A percentile compares a stretch with the other conserved stretches of the same genome.
These are phyloP conservation scores for Cercophora samala DNA, from an alignment of 495 filamentous ascomycete genomes.

Conservation along the genomic window DNA sequence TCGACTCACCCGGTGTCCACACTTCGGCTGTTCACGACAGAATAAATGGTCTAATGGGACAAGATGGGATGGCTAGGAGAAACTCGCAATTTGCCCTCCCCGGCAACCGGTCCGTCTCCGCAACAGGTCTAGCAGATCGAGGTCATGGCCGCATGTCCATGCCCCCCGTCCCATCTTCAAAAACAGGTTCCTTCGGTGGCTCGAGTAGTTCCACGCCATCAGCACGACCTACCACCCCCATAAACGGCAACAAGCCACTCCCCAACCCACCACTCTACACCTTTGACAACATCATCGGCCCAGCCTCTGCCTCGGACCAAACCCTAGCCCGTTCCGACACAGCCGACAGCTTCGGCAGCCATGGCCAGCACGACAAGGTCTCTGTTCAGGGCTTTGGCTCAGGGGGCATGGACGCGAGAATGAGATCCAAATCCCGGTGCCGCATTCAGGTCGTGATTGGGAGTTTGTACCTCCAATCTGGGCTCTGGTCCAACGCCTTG, in stretches of 20 bases:
- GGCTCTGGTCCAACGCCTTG: constrained; percentile 84
- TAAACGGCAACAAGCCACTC: constrained; percentile 41
- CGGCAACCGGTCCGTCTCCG: constrained; percentile 47
- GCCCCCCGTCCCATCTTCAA: constrained; percentile 50
- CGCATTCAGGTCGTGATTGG: constrained; percentile 78
- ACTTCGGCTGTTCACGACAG: constrained; percentile 26
- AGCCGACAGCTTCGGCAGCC: constrained; percentile 40
- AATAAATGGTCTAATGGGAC: constrained; percentile 39
- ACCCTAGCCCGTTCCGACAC: constrained; percentile 31
- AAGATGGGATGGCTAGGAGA: constrained; percentile 42
- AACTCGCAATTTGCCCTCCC: constrained; percentile 54
- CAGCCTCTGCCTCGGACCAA: constrained; percentile 36
- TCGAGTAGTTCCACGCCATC: constrained; percentile 49
- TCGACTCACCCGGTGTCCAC: constrained; percentile 67
- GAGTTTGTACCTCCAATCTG: constrained; percentile 80
- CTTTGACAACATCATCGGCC: constrained; percentile 65
- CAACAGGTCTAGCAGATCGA: constrained; percentile 45
- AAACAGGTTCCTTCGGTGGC: constrained; percentile 28
- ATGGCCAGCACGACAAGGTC: constrained; percentile 66
- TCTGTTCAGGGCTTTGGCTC: constrained; percentile 83
- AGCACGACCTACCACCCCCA: constrained; percentile 49
- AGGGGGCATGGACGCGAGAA: constrained; percentile 66
- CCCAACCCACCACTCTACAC: constrained; percentile 59
- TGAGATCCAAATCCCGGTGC: constrained; percentile 77
- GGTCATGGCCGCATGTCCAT: constrained; percentile 72